These are phyloP conservation scores for Geranium incanum DNA, from an alignment of 441 rosid genomes.

Conservation along the genomic window DNA sequence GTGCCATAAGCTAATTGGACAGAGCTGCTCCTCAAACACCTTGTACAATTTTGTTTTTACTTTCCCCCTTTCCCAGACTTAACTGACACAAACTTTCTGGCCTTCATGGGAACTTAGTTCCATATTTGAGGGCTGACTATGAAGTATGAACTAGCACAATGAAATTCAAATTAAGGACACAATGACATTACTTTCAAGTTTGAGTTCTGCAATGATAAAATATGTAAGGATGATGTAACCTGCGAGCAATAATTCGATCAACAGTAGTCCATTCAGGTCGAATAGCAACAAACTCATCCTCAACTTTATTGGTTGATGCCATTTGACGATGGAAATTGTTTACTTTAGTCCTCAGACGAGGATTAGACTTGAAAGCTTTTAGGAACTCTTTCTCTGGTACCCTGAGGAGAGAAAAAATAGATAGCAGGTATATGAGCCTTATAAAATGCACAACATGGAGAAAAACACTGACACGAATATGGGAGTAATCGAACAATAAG, in stretches of 20 bases:
- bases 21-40: conserved; percentile 2
- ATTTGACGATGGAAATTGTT: conserved; percentile 84
- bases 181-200: not conserved
- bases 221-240: conserved; percentile 40
- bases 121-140: not conserved
- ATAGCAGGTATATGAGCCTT: conserved; percentile 16
- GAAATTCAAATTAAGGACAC: not conserved
- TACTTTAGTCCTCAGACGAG: conserved; percentile 82
- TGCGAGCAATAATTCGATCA: conserved; percentile 91
- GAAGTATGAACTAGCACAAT: conserved; percentile 10
- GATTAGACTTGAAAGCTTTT: conserved; percentile 88
- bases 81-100: not conserved
- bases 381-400: conserved; percentile 88
- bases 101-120: not conserved
- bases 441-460: conserved; percentile 10
- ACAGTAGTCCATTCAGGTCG: conserved; percentile 99
- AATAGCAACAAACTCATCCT: conserved; percentile 80
- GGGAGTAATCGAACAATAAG: conserved; percentile 6
- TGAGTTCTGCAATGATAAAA: not conserved
- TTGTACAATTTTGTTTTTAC: not conserved
- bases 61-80: not conserved
- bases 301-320: conserved; percentile 54
- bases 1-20: not conserved
- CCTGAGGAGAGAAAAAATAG: conserved; percentile 34
- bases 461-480: conserved; percentile 16